These are phyloP conservation scores for Fraxinus xanthoxyloides DNA, from an alignment of 305 asterid genomes.

Conservation along the genomic window DNA sequence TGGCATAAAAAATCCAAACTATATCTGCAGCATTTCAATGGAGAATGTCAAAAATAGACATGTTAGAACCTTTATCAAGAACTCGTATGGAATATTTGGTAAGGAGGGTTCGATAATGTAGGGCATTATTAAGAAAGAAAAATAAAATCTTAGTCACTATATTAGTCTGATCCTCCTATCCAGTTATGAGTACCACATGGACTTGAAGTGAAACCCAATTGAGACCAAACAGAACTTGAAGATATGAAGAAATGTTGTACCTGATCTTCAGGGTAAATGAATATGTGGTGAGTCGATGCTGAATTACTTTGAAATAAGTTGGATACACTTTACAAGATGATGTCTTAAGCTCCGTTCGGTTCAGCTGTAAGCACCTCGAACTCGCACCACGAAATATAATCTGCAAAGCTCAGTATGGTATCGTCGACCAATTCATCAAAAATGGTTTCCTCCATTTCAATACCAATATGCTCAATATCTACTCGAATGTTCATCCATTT, in stretches of 20 bases:
- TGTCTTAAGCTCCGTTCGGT: slow-evolving; percentile 8
- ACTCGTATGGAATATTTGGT: not conserved
- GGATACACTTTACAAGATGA: not conserved
- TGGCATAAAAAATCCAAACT: not conserved
- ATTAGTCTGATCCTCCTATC: not conserved
- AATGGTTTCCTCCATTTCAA: slow-evolving; percentile 37
- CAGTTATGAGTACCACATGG: not conserved
- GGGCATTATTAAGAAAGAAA: not conserved
- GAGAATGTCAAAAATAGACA: not conserved
- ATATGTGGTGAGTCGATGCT: not conserved
- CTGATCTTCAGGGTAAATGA: not conserved
- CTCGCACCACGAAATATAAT: slow-evolving; percentile 6
- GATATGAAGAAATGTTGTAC: not conserved
- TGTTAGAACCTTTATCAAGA: not conserved
- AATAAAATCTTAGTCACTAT: not conserved
- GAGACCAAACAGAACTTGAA: not conserved
- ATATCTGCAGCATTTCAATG: not conserved
- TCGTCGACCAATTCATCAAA: slow-evolving; percentile 42
- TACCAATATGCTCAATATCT: slow-evolving; percentile 30
- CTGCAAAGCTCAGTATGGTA: slow-evolving; percentile 22
- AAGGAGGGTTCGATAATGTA: not conserved
- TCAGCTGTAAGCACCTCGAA: slow-evolving; percentile 14
- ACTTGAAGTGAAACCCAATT: not conserved
- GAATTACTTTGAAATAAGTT: not conserved
- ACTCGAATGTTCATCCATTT: slow-evolving; percentile 38